A percentile compares a stretch with the other conserved stretches of the same genome.
These are phyloP conservation scores for Botrytis deweyae DNA, from an alignment of 2,329 filamentous ascomycete species.

Conservation along the genomic window DNA sequence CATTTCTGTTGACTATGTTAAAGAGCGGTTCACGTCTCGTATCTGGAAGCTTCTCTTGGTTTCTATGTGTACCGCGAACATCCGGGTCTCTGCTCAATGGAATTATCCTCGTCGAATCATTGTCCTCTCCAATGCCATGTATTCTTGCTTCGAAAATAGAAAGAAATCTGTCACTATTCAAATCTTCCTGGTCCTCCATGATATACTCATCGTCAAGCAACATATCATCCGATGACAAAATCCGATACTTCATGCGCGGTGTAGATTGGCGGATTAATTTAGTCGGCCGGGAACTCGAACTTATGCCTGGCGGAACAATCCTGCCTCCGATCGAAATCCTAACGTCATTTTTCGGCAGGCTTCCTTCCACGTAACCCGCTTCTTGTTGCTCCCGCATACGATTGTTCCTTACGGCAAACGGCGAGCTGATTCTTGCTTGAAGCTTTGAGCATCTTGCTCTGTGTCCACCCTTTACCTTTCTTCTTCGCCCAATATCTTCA, in stretches of 20 bases:
- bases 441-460: slow-evolving; percentile 31
- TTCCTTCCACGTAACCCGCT: not conserved
- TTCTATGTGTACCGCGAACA: too few species aligned
- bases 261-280: slow-evolving; percentile 13
- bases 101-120: not conserved
- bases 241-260: slow-evolving; percentile 13
- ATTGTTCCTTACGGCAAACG: slow-evolving; percentile 23
- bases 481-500: slow-evolving; percentile 35
- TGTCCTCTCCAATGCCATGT: not conserved
- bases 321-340: slow-evolving; percentile 36
- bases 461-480: slow-evolving; percentile 30
- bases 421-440: slow-evolving; percentile 26
- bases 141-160: not conserved
- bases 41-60: not conserved
- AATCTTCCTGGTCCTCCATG: not conserved
- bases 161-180: not conserved
- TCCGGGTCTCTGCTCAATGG: not conserved
- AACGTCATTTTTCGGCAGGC: slow-evolving; percentile 28
- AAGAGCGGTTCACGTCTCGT: not conserved
- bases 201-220: slow-evolving; percentile 32
- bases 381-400: slow-evolving; percentile 1
- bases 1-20: not conserved
- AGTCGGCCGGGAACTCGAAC: slow-evolving; percentile 31
- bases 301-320: slow-evolving; percentile 31
- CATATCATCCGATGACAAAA: slow-evolving; percentile 36